A percentile compares a stretch with the other conserved stretches of the same genome.
Evolutionary conservation across 2,329 filamentous ascomycete genomes (phyloP).

Genomic region (Stagonosporopsis tanaceti): DNA sequence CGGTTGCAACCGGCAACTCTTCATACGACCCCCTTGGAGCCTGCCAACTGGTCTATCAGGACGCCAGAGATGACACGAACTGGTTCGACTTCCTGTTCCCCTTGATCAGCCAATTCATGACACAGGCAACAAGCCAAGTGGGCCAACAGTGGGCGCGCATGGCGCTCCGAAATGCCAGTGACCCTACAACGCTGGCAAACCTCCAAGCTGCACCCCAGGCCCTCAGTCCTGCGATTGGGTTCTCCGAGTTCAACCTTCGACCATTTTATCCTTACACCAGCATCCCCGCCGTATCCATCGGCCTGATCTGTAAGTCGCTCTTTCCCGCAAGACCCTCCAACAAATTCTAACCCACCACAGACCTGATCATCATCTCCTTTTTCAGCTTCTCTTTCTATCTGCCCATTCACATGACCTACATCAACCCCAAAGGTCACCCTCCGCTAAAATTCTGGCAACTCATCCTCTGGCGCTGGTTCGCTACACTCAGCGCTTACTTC

Average conservation of each 20-base stretch:
- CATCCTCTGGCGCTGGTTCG: slow-evolving; percentile 65
- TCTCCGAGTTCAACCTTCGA: slow-evolving; percentile 64
- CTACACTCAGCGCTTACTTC: slow-evolving; percentile 66
- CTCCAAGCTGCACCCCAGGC: slow-evolving; percentile 61
- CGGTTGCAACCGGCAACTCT: slow-evolving; percentile 64
- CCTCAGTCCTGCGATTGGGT: slow-evolving; percentile 64
- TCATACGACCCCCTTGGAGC: slow-evolving; percentile 68
- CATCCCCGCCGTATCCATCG: slow-evolving; percentile 67
- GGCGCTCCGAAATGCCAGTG: slow-evolving; percentile 53
- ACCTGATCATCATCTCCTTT: slow-evolving; percentile 72
- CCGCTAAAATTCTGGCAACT: slow-evolving; percentile 66
- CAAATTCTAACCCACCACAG: slow-evolving; percentile 8
- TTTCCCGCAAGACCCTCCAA: background rate
- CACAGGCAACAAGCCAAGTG: slow-evolving; percentile 58
- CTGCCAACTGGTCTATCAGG: slow-evolving; percentile 64
- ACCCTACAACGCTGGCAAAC: slow-evolving; percentile 52
- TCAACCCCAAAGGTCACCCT: slow-evolving; percentile 63
- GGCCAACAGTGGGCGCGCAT: slow-evolving; percentile 56
- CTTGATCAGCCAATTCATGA: slow-evolving; percentile 58
- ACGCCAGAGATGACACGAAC: slow-evolving; percentile 65
- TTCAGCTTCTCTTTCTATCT: slow-evolving; percentile 72
- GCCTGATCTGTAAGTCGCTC: slow-evolving; percentile 60
- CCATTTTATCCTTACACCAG: slow-evolving; percentile 65
- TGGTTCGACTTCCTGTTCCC: slow-evolving; percentile 63
- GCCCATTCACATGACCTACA: slow-evolving; percentile 68